Conservation (phyloP, 179 eudicot species). For the Heliamphora ciliata region DNA sequence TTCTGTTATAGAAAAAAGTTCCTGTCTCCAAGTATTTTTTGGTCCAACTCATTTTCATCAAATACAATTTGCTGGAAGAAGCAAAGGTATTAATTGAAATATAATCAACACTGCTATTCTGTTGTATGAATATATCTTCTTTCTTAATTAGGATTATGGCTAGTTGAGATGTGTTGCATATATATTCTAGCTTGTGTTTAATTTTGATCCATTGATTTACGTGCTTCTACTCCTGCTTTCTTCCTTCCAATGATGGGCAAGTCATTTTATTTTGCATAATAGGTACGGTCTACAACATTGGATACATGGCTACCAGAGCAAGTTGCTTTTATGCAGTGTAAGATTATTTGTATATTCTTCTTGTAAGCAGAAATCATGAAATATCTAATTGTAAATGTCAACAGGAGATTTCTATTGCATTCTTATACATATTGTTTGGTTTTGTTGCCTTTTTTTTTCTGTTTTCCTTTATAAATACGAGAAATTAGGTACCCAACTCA, state of each 20-base stretch:
- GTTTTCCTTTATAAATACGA: background rate
- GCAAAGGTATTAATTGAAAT: no score
- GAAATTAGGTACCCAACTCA: background rate
- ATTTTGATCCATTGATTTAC: no score
- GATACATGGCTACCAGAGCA: slow-evolving; percentile 65
- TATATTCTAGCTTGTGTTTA: background rate
- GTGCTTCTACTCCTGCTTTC: background rate
- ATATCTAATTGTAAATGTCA: background rate
- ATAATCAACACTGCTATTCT: background rate
- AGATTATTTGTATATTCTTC: slow-evolving; percentile 11
- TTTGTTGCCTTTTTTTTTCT: background rate
- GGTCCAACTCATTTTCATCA: background rate
- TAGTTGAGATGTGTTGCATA: background rate
- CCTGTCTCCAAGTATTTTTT: background rate
- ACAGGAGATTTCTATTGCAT: background rate
- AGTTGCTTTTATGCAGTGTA: slow-evolving; percentile 47
- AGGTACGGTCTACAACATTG: slow-evolving; percentile 54
- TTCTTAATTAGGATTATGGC: background rate
- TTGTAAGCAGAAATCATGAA: background rate
- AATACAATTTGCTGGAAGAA: no score
- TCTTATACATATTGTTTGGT: background rate
- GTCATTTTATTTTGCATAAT: background rate
- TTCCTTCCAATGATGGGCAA: background rate
- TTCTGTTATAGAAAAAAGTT: background rate
- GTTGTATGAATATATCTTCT: background rate